Conservation (phyloP, 2,329 filamentous ascomycete genomes). For the Aspergillus sp. region DNA sequence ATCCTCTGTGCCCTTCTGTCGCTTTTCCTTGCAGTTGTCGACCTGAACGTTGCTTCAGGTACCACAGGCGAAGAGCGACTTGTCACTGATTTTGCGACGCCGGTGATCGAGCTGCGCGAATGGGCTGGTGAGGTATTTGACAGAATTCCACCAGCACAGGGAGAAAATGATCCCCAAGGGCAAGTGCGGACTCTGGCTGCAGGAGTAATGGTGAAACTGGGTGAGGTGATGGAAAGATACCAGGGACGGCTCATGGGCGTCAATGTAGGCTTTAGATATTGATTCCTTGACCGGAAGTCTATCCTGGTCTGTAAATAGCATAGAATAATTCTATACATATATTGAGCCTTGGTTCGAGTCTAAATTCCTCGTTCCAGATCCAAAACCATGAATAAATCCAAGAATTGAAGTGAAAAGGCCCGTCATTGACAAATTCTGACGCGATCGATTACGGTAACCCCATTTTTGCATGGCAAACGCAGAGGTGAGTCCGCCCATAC, state of each 20-base stretch:
- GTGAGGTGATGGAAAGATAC: slow-evolving; percentile 78
- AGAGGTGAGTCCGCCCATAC: no score
- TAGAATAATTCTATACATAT: no score
- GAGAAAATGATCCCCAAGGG: slow-evolving; percentile 42
- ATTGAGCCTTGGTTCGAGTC: no score
- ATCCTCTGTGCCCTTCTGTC: slow-evolving; percentile 74
- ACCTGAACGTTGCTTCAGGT: slow-evolving; percentile 61
- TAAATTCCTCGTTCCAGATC: no score
- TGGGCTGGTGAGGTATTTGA: slow-evolving; percentile 80
- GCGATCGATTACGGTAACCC: no score
- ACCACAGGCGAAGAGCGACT: slow-evolving; percentile 59
- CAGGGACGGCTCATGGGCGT: slow-evolving; percentile 73
- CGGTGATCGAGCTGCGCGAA: slow-evolving; percentile 79
- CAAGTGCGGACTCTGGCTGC: slow-evolving; percentile 59
- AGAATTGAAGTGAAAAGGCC: no score
- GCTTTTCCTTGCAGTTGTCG: slow-evolving; percentile 71
- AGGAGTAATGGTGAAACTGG: slow-evolving; percentile 72
- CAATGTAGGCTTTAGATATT: slow-evolving; percentile 45
- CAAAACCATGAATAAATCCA: no score
- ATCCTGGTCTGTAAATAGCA: no score
- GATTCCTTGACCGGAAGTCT: neutral
- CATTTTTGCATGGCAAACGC: no score
- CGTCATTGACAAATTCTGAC: no score
- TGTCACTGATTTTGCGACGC: slow-evolving; percentile 67
- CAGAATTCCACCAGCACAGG: slow-evolving; percentile 42